phyloP scores from a whole-genome alignment of 2,329 filamentous ascomycete genomes.

The Escovopsis sp. region DNA sequence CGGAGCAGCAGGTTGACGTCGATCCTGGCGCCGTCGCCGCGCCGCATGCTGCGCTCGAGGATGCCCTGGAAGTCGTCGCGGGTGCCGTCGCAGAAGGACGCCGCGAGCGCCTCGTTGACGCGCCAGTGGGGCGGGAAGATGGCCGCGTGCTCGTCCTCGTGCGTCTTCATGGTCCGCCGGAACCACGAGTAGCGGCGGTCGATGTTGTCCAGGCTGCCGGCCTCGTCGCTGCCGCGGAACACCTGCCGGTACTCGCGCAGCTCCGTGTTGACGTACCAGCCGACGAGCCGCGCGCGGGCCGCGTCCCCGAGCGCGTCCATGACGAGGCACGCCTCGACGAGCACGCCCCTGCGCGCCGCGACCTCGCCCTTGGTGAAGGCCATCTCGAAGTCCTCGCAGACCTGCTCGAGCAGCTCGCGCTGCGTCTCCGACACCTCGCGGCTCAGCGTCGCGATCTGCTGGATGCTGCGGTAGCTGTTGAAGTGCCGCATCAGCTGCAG shows the following conservation, averaged over 20 bases:
- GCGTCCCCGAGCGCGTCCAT: slow-evolving; percentile 90
- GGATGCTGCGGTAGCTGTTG: slow-evolving; percentile 93
- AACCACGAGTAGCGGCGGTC: slow-evolving; percentile 93
- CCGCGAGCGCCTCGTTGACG: slow-evolving; percentile 78
- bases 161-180: slow-evolving; percentile 84
- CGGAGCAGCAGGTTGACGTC: slow-evolving; percentile 82
- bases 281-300: slow-evolving; percentile 67
- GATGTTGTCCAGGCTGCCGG: slow-evolving; percentile 92
- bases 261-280: slow-evolving; percentile 97
- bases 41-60: slow-evolving; percentile 72
- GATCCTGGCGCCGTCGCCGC: slow-evolving; percentile 59
- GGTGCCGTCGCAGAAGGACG: slow-evolving; percentile 89
- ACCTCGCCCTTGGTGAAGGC: slow-evolving; percentile 85
- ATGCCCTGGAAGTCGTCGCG: slow-evolving; percentile 92
- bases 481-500: slow-evolving; percentile 97
- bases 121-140: slow-evolving; percentile 84
- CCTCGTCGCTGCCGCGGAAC: slow-evolving; percentile 92
- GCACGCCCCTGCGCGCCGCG: slow-evolving; percentile 47
- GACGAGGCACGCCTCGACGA: slow-evolving; percentile 80
- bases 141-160: slow-evolving; percentile 79
- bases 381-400: slow-evolving; percentile 98
- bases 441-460: slow-evolving; percentile 89
- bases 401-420: slow-evolving; percentile 81
- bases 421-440: slow-evolving; percentile 89
- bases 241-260: slow-evolving; percentile 90